Conservation (phyloP, 805 yeast genomes). For the Lipomyces mesembrius region DNA sequence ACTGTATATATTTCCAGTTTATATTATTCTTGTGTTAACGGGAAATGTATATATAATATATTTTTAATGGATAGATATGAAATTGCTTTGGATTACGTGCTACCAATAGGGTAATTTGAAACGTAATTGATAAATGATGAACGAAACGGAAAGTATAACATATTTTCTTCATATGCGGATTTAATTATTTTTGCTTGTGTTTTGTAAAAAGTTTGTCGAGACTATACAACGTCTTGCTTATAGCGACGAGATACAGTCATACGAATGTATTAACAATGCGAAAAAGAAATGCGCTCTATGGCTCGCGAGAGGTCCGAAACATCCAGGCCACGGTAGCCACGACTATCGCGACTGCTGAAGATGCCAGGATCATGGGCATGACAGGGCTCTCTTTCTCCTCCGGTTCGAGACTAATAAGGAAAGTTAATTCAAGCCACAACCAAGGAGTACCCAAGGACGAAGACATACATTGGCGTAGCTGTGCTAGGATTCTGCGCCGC, state of each 20-base stretch:
- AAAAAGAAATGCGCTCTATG: background rate
- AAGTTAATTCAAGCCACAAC: background rate
- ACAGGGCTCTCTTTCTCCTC: slow-evolving; percentile 58
- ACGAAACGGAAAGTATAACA: background rate
- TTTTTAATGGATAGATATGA: background rate
- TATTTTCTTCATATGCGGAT: background rate
- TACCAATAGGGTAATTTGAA: background rate
- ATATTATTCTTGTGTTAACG: background rate
- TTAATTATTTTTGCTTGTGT: background rate
- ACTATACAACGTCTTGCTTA: no score
- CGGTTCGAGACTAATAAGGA: slow-evolving; percentile 45
- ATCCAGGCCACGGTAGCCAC: slow-evolving; percentile 67
- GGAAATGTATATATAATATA: background rate
- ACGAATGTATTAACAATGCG: background rate
- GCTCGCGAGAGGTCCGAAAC: slow-evolving; percentile 48
- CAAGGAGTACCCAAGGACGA: background rate
- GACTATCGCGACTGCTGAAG: slow-evolving; percentile 72
- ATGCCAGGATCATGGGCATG: slow-evolving; percentile 63
- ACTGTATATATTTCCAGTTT: background rate
- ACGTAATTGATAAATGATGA: background rate
- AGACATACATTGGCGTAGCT: slow-evolving; percentile 57
- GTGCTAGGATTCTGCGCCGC: slow-evolving; percentile 79
- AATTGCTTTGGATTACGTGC: background rate
- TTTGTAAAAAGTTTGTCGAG: background rate
- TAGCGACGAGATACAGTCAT: background rate